Conservation (phyloP, 2,329 filamentous ascomycete species). For the Harringtonia aguacate region DNA sequence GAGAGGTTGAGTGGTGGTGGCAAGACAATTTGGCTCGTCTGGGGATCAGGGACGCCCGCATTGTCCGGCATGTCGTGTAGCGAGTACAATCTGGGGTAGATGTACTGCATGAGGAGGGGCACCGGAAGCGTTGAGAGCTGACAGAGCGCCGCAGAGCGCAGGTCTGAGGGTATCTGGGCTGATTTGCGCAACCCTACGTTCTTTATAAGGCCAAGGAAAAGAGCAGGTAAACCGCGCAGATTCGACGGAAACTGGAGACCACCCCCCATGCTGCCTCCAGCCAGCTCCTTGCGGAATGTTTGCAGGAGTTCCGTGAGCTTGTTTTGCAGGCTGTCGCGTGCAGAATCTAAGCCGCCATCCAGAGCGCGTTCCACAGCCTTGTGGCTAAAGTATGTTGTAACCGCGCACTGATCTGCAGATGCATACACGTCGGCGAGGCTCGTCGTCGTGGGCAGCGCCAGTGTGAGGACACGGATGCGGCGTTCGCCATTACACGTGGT, state of each 20-base stretch:
- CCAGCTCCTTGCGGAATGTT: conserved; percentile 94
- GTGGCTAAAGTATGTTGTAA: conserved; percentile 91
- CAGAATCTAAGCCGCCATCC: conserved; percentile 70
- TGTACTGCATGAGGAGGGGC: conserved; percentile 85
- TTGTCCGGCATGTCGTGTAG: conserved; percentile 95
- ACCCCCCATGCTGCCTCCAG: conserved; percentile 89
- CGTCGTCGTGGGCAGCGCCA: conserved; percentile 86
- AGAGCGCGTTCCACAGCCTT: conserved; percentile 91
- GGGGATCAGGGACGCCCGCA: conserved; percentile 72
- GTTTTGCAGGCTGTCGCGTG: conserved; percentile 78
- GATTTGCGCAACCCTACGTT: conserved; percentile 90
- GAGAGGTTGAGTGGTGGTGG: conserved; percentile 79
- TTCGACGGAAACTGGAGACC: conserved; percentile 93
- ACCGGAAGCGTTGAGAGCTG: conserved; percentile 88
- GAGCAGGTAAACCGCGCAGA: conserved; percentile 71
- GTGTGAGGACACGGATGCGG: conserved; percentile 85
- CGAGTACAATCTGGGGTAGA: conserved; percentile 76
- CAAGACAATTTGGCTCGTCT: conserved; percentile 80
- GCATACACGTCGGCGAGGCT: conserved; percentile 87
- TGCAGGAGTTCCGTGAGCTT: conserved; percentile 89
- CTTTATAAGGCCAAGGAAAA: conserved; percentile 94
- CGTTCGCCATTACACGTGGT: conserved; percentile 97
- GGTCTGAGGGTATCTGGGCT: conserved; percentile 85
- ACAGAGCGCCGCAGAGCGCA: conserved; percentile 85
- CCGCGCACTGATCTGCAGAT: conserved; percentile 86